Base-by-base conservation (phyloP, 1,139 yeast species). In the Geotrichum restrictum region DNA sequence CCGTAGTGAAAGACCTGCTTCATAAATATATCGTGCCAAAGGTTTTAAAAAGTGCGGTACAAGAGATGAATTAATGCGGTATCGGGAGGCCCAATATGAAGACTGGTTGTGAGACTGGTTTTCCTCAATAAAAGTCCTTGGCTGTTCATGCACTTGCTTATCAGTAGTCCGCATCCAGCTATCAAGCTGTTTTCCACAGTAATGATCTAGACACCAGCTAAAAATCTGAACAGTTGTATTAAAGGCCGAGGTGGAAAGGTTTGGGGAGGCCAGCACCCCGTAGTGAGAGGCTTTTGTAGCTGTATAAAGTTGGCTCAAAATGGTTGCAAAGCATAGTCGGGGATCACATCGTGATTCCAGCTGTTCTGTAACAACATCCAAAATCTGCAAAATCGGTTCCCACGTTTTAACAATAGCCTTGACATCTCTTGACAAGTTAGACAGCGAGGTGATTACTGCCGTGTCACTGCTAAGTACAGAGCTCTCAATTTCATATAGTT, bases 1-100 rank as follows among this genome's bases (percentile, higher is more conserved):
- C 21, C 48, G 40, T 10, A 45, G 10, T 13, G 48, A 45, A 3
- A 45, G 41, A n/a, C 48, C 48, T 21, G 48, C 48, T 22, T 45
- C 48, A 22, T 45, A 45, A 13, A 45, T 45, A 21, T 33, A 29
- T 8, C 13, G 40, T 13, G 29, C 48, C 22, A 45, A 14, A 4
- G 48, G 41, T n/a, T 14, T 19, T 21, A 45, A 22, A 45, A 45
- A 45, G 7, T 22, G 19, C 2, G 48, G 48, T 6, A 45, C 48
- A 14, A 45, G 32, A 22, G 13, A 14, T 11, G 32, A 7, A 19
- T 45, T 18, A 11, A 45, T 21, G 4, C 33, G 18, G 24, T 45
- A 45, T 24, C 41, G 22, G 24, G 18, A 22, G 6, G 48, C 22
- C 48, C 48, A 45, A 19, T 34, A 45, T 2, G 41, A 45, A 14